Conservation (phyloP, 73 alveolate genomes). For the Diophrys appendiculata region DNA sequence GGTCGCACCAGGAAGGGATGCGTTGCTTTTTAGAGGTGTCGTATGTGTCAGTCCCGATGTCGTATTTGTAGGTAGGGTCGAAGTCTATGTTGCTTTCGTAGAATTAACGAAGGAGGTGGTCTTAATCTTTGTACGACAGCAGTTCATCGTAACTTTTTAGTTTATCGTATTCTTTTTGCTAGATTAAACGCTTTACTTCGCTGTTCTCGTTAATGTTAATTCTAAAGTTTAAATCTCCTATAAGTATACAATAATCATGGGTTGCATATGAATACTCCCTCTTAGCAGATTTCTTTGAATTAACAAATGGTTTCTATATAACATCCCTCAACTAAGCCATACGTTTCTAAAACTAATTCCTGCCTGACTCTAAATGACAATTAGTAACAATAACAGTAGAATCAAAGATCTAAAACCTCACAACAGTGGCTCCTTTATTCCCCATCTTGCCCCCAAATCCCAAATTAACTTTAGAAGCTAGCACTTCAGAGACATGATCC, state of each 20-base stretch:
- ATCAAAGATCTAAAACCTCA: slow-evolving; percentile 75
- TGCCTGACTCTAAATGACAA: slow-evolving; percentile 86
- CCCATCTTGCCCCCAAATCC: slow-evolving; percentile 87
- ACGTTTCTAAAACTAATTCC: slow-evolving; percentile 63
- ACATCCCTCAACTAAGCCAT: slow-evolving; percentile 6
- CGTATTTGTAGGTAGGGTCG: slow-evolving; percentile 93
- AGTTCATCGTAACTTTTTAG: slow-evolving; percentile 24
- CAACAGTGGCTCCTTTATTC: slow-evolving; percentile 91
- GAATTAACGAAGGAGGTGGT: too few species aligned
- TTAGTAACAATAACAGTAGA: slow-evolving; percentile 66
- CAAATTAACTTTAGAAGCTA: slow-evolving; percentile 56
- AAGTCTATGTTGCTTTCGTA: slow-evolving; percentile 89
- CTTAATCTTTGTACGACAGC: slow-evolving; percentile 26
- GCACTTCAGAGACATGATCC: slow-evolving; percentile 9
- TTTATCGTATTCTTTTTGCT: not conserved
- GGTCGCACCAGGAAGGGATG: slow-evolving; percentile 96
- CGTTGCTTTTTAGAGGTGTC: slow-evolving; percentile 78
- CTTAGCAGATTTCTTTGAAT: slow-evolving; percentile 13
- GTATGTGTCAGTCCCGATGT: slow-evolving; percentile 70
- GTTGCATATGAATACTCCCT: not conserved
- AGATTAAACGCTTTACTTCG: slow-evolving; percentile 14
- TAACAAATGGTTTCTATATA: slow-evolving; percentile 11
- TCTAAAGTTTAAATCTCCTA: slow-evolving; percentile 65
- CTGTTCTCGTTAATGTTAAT: slow-evolving; percentile 27
- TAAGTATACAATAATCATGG: slow-evolving; percentile 12